Base-by-base conservation (phyloP, 345 rosid species). In the Raphanus raphanistrum region DNA sequence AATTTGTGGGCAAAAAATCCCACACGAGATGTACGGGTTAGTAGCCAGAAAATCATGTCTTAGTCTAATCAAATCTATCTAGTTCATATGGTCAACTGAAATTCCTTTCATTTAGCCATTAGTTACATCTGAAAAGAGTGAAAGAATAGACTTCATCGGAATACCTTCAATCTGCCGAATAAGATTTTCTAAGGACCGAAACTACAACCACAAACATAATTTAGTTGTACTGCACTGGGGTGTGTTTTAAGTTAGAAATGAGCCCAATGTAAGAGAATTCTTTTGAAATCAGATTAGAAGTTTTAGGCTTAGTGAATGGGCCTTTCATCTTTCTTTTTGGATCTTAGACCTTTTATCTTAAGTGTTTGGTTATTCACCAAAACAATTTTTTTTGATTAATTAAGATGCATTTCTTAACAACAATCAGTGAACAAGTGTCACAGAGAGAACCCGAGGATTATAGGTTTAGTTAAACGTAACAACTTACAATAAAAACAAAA, bases 401-500 rank as follows among this genome's bases (percentile, higher is more conserved):
- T 5, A 13, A n/a, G 16, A 61, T n/a, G 6, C 27, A 76, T 61
- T 58, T 16, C 12, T 50, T 26, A 50, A 15, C 27, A 54, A 36
- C 43, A 77, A 62, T 35, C 11, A 28, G 21, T 25, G 26, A 11
- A 32, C 21, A 52, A 63, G 3, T 35, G 16, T 26, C 11, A 69
- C 6, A 70, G 58, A 13, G 33, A 10, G 66, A 62, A 8, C 6
- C 5, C 68, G 57, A 2, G 2, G 21, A 73, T 79, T 43, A 79
- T 73, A 52, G 28, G 11, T 43, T 66, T 31, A n/a, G 43, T 48
- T 35, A 78, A 67, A 59, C 55, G 33, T 59, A 10, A 45, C 68
- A 78, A 48, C 63, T 78, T 72, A 48, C 35, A 66, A n/a, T 27
- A 5, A 25, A 70, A 41, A 36, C 17, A 52, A 15, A 78, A 26